phyloP scores from a whole-genome alignment of 169 alveolate genomes.

The Plasmodium coatneyi region DNA sequence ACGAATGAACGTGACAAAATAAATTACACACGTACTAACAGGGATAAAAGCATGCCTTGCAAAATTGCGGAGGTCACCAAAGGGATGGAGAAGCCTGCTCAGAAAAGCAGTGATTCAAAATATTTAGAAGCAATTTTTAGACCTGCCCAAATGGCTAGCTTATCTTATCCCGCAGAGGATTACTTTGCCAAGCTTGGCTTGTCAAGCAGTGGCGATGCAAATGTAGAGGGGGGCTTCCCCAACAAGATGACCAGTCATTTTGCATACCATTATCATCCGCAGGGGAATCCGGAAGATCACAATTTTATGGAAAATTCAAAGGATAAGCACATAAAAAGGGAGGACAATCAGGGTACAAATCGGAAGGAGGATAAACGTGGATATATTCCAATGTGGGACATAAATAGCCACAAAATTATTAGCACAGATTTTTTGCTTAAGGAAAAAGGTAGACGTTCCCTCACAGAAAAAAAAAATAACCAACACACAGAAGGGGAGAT shows the following conservation, averaged over 20 bases:
- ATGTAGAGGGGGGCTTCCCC: neutral
- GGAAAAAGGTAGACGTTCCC: conserved; percentile 8
- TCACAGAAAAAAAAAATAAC: neutral
- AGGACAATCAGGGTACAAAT: neutral
- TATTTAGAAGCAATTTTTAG: neutral
- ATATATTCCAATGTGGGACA: neutral
- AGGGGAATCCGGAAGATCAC: neutral
- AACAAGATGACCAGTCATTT: neutral
- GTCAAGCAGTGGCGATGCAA: neutral
- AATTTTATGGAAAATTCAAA: neutral
- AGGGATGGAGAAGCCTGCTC: neutral
- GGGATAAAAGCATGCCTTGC: neutral
- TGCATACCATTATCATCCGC: neutral
- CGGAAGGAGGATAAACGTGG: neutral
- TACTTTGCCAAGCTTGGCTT: neutral
- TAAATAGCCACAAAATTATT: neutral
- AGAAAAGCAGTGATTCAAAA: neutral
- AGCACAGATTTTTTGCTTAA: neutral
- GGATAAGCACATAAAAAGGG: neutral
- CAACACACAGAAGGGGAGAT: neutral
- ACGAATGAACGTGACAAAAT: neutral
- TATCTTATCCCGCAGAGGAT: neutral
- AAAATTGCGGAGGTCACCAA: neutral
- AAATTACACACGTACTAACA: neutral
- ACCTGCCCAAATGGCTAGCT: neutral